These are phyloP conservation scores for Tuber borchii DNA, from an alignment of 495 filamentous ascomycete species.

Conservation along the genomic window DNA sequence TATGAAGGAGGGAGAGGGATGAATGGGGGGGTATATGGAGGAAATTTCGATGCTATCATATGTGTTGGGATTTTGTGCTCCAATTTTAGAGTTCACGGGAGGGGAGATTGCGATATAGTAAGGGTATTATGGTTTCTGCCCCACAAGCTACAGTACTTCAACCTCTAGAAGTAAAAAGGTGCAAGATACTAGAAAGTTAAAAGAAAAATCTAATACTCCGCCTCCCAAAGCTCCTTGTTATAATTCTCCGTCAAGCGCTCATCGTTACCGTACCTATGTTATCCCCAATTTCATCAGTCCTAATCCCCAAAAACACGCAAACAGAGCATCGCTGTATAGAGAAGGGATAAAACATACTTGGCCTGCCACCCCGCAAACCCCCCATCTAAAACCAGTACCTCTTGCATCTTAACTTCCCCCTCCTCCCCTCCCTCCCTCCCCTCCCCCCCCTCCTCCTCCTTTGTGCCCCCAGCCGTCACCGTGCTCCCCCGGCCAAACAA, in stretches of 20 bases:
- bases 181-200: too few relatives aligned
- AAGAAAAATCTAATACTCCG: slow-evolving; percentile 47
- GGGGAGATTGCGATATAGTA: not conserved
- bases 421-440: slow-evolving; percentile 31
- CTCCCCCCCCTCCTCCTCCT: slow-evolving; percentile 12
- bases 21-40: not conserved
- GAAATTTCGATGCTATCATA: not conserved
- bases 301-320: not conserved
- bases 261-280: slow-evolving; percentile 60
- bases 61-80: not conserved
- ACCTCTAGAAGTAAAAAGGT: not conserved
- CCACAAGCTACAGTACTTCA: not conserved
- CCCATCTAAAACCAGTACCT: slow-evolving; percentile 72
- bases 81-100: not conserved
- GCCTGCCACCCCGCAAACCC: slow-evolving; percentile 94
- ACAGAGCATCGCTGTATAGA: slow-evolving; percentile 5
- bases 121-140: not conserved
- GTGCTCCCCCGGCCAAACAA: slow-evolving; percentile 41
- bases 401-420: slow-evolving; percentile 50
- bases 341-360: slow-evolving; percentile 48
- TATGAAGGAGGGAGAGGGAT: not conserved
- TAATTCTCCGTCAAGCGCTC: slow-evolving; percentile 77
- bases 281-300: slow-evolving; percentile 8
- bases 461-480: slow-evolving; percentile 15
- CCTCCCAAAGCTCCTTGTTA: slow-evolving; percentile 76